Percentiles rank a stretch among this genome's conserved stretches.
These are phyloP conservation scores for Coniochaeta sp. DNA, from an alignment of 2,329 filamentous ascomycete genomes.

Conservation along the genomic window DNA sequence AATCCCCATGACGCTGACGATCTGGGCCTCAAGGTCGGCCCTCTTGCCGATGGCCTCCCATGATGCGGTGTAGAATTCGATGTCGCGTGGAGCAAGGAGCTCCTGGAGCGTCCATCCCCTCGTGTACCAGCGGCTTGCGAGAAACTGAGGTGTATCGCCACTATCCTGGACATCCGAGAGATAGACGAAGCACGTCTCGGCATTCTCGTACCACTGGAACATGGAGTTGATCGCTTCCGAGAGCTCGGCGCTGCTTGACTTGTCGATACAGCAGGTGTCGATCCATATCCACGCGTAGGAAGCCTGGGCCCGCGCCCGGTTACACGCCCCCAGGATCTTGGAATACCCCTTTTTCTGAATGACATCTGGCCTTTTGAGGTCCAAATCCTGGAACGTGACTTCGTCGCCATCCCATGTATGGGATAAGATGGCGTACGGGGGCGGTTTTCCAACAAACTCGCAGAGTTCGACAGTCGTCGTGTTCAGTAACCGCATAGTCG, in stretches of 20 bases:
- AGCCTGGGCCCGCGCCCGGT: neutral
- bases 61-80: slow-evolving; percentile 2
- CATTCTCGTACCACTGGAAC: slow-evolving; percentile 4
- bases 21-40: neutral
- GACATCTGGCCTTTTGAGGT: neutral
- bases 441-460: neutral
- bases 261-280: neutral
- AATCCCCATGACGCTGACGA: neutral
- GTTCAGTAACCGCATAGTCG: neutral
- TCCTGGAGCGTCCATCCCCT: slow-evolving; percentile 7
- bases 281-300: neutral
- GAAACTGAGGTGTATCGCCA: neutral
- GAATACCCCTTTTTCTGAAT: neutral
- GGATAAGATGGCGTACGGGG: neutral
- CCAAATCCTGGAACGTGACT: neutral
- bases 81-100: neutral
- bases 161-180: neutral
- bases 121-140: slow-evolving; percentile 2
- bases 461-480: neutral
- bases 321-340: neutral
- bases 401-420: neutral
- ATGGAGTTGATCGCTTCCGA: neutral
- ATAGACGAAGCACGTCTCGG: slow-evolving; percentile 3
- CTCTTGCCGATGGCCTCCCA: slow-evolving; percentile 8
- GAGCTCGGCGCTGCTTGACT: neutral